Conservation (phyloP, 257 asterid species). For the Forsythia suspensa region DNA sequence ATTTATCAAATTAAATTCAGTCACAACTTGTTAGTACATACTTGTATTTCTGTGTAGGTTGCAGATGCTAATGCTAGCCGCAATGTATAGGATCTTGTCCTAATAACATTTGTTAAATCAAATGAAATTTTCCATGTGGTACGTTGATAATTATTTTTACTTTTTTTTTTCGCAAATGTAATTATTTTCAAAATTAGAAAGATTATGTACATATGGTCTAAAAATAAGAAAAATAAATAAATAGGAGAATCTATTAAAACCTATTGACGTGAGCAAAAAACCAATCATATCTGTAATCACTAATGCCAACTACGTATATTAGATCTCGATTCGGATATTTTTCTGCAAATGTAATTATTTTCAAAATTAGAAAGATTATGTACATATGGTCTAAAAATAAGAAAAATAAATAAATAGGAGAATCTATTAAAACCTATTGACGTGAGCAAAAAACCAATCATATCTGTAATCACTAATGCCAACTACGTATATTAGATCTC, state of each 20-base stretch:
- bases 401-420: no score
- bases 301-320: conserved; percentile 39
- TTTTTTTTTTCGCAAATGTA: background rate
- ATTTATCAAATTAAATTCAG: background rate
- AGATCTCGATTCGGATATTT: conserved; percentile 36
- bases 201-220: no score
- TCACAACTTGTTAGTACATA: conserved; percentile 1
- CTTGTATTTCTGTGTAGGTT: conserved; percentile 30
- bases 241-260: conserved; percentile 14
- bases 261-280: conserved; percentile 60
- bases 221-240: no score
- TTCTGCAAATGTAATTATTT: background rate
- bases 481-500: no score
- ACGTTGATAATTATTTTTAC: background rate
- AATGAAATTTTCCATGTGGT: conserved; percentile 39
- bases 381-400: no score
- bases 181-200: background rate
- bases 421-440: conserved; percentile 38
- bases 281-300: conserved; percentile 49
- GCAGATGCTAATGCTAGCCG: conserved; percentile 42
- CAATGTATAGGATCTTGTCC: conserved; percentile 28
- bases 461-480: no score
- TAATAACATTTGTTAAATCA: background rate
- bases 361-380: background rate
- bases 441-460: conserved; percentile 35